Conservation (phyloP, 2,329 filamentous ascomycete species). For the Pseudogymnoascus sp. region DNA sequence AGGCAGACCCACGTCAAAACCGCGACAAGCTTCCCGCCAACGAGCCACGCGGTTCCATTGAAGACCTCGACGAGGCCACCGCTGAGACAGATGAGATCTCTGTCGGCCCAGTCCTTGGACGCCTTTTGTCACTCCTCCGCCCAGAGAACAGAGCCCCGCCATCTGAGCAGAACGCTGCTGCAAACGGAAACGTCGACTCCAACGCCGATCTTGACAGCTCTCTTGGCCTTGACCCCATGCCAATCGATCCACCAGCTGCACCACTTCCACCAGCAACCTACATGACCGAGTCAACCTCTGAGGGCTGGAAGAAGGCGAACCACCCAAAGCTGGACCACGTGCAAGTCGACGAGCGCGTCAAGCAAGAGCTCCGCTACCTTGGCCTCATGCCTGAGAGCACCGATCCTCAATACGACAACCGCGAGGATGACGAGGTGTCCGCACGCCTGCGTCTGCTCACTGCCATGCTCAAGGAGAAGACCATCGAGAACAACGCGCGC, state of each 20-base stretch:
- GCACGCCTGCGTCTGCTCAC: slow-evolving; percentile 83
- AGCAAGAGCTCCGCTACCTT: slow-evolving; percentile 84
- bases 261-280: slow-evolving; percentile 61
- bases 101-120: slow-evolving; percentile 74
- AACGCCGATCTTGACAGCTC: slow-evolving; percentile 39
- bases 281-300: slow-evolving; percentile 69
- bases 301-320: slow-evolving; percentile 70
- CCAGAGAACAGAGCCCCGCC: slow-evolving; percentile 58
- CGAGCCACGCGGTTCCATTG: slow-evolving; percentile 75
- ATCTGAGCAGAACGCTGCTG: slow-evolving; percentile 49
- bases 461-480: slow-evolving; percentile 70
- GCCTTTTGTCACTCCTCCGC: slow-evolving; percentile 72
- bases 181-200: slow-evolving; percentile 47
- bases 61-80: slow-evolving; percentile 78
- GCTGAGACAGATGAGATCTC: slow-evolving; percentile 85
- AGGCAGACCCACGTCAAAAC: slow-evolving; percentile 53
- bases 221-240: slow-evolving; percentile 22
- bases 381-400: slow-evolving; percentile 69
- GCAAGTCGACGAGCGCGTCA: slow-evolving; percentile 81
- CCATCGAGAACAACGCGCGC: slow-evolving; percentile 80
- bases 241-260: slow-evolving; percentile 18
- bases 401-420: slow-evolving; percentile 73
- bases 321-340: slow-evolving; percentile 73
- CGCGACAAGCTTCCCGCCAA: slow-evolving; percentile 67
- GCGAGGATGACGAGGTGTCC: slow-evolving; percentile 90